Evolutionary conservation across 2,329 filamentous ascomycete species (phyloP), one percentile per base, ranked within the genome.

Genomic region (Fusarium miscanthi): DNA sequence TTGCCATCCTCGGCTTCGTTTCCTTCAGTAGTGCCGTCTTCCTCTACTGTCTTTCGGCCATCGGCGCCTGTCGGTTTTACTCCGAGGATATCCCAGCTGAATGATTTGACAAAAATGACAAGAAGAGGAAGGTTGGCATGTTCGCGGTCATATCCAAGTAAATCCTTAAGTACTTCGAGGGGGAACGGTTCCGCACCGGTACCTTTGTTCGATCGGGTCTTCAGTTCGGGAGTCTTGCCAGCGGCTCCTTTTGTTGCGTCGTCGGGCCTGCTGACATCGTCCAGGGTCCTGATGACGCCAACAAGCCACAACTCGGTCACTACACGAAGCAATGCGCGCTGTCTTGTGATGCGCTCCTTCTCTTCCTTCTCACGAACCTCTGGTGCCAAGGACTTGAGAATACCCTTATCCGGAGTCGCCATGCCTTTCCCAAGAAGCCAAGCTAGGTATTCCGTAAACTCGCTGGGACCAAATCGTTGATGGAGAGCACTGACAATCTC

Each of bases 231-330:
- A 11, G 87, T 83, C 81, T 95, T 97, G 40, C 88, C 85, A 43
- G 89, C 85, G 5, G 85, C 85, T 81, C 86, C 88, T 81, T 87
- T 90, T 31, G 88, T 88, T n/a, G 87, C 85, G 77, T 91, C 89
- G 68, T 92, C 89, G 14, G 90, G 89, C 49, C 85, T 85, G 56
- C 83, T 87, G 66, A 90, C 87, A 78, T 92, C 89, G 74, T 92
- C 89, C 66, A 98, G 85, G 45, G 94, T 98, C 77, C 92, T 90
- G 74, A 99, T 82, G 45, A 96, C 92, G 33, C 94, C 94, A 23
- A 97, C 94, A 8, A 99, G 89, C 97, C 97, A 99, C 40, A 99
- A 86, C 81, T 99, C 96, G 5, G 96, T 98, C 38, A 97, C 94
- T 17, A 99, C 92, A 41, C 95, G 91, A 59, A 99, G 84, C 27